Percentiles rank a stretch among this genome's conserved stretches.
phyloP scores from a whole-genome alignment of 306 rosid species.

The Vicia villosa region DNA sequence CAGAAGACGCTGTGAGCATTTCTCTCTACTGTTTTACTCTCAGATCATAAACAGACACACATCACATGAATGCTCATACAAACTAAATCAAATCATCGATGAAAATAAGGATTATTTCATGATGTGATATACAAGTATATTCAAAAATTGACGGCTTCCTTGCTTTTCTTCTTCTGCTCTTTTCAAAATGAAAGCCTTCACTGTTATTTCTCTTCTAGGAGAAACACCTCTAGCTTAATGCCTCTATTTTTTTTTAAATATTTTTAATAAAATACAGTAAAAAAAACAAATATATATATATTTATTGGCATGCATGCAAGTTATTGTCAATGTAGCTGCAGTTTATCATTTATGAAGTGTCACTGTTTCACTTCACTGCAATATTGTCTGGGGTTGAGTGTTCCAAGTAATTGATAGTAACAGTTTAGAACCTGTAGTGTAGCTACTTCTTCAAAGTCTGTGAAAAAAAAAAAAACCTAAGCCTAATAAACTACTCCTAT shows the following conservation, averaged over 20 bases:
- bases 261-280: too few species aligned
- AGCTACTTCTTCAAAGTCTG: conserved; percentile 30
- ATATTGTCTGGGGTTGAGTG: conserved; percentile 50
- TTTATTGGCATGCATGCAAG: conserved; percentile 46
- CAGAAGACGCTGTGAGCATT: conserved; percentile 38
- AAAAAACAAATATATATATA: too few species aligned
- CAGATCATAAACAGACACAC: conserved; percentile 11
- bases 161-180: too few species aligned
- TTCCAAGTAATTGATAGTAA: conserved; percentile 43
- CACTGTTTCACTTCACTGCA: conserved; percentile 50
- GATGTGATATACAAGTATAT: conserved; percentile 5
- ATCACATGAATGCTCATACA: conserved; percentile 16
- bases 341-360: conserved; percentile 35
- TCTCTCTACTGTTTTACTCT: conserved; percentile 27
- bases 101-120: conserved; percentile 49
- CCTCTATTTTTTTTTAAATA: neutral
- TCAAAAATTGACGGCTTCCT: conserved; percentile 28
- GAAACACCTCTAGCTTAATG: neutral
- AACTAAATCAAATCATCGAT: conserved; percentile 37
- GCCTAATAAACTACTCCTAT: conserved; percentile 28
- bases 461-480: conserved; percentile 40
- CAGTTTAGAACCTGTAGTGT: conserved; percentile 36
- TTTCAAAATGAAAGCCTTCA: neutral
- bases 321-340: conserved; percentile 45
- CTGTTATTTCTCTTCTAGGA: conserved; percentile 19